phyloP scores from a whole-genome alignment of 371 early-diverging fungal species.

The Actinomortierella ambigua region DNA sequence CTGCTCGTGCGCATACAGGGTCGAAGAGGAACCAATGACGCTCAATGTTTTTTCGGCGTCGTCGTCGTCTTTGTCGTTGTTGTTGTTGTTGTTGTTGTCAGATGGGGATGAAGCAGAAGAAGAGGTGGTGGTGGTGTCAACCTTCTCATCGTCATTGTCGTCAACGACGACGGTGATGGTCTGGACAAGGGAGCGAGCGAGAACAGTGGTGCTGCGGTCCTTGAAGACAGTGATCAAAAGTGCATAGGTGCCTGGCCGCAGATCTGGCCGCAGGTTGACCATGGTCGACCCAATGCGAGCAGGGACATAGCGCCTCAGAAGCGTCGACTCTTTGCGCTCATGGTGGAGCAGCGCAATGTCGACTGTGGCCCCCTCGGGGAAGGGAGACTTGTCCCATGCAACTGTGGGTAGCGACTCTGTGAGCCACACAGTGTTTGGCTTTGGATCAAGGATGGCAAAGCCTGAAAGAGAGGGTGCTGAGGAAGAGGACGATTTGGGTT shows the following conservation, averaged over 20 bases:
- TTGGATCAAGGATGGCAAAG: conserved; percentile 26
- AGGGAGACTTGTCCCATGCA: conserved; percentile 19
- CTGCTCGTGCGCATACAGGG: conserved; percentile 2
- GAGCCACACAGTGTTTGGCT: conserved; percentile 27
- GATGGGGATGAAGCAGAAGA: too few species aligned
- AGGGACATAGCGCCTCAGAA: conserved; percentile 44
- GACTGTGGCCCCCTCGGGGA: conserved; percentile 32
- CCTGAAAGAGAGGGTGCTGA: conserved; percentile 15
- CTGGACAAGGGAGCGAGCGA: conserved; percentile 35
- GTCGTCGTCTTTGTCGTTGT: too few species aligned
- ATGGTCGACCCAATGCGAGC: conserved; percentile 21
- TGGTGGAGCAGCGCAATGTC: conserved; percentile 39
- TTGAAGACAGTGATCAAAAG: conserved; percentile 38
- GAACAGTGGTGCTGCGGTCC: conserved; percentile 33
- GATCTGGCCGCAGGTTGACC: conserved; percentile 27
- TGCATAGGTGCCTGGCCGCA: conserved; percentile 32
- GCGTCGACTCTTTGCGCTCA: conserved; percentile 28
- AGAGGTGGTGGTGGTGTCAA: conserved; percentile 39
- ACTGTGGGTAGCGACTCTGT: conserved; percentile 30
- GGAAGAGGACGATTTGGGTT: conserved; percentile 14
- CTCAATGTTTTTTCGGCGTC: too few species aligned
- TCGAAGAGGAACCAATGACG: too few species aligned
- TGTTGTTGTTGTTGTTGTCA: too few species aligned
- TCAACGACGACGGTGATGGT: conserved; percentile 28
- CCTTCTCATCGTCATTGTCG: conserved; percentile 17